Base-by-base conservation (phyloP, 1,139 yeast species). In the Protomyces arabidopsidicola region DNA sequence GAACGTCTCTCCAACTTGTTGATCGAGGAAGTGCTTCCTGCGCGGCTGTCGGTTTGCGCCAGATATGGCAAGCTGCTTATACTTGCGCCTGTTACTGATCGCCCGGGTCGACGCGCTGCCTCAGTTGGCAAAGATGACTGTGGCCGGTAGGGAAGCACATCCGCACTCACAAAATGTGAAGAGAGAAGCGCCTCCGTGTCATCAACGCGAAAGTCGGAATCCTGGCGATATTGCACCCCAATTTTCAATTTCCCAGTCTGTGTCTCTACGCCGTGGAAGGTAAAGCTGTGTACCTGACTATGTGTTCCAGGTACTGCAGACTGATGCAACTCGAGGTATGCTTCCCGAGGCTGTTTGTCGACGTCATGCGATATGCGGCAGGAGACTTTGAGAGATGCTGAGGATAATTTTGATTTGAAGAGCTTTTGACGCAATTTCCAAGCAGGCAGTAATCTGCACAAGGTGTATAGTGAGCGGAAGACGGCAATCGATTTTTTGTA, bases 221-320 rank as follows among this genome's bases (percentile, higher is more conserved):
- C 88, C 50, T 78, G 80, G 66, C 98, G 81, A 72, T 87, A 91
- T 4, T 95, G 87, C 1, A 89, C 91, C 0, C 95, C 84, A 9
- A 89, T 81, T 67, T 84, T 80, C 59, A 93, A 75, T 1, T 86
- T 77, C 0, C 98, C 98, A 55, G 83, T 77, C 14, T 88, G 84
- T 0, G 97, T 89, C 65, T 81, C 80, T 1, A 93, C 83, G 0
- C 95, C 88, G 10, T 82, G 80, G 65, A 93, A 82, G 65, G 79
- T 79, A 71, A 82, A 83, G 61, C 84, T 87, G 27, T 50, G 52
- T 34, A 45, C 31, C 42, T 53, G n/a, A 36, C 53, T 45, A 39
- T 53, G 50, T n/a, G 45, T 5, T 4, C 51, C 39, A 2, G 39
- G 18, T 14, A 36, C 31, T 4, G 51, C 27, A n/a, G 55, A 27